Conservation (phyloP, 2,329 filamentous ascomycete species). For the Plenodomus tracheiphilus region DNA sequence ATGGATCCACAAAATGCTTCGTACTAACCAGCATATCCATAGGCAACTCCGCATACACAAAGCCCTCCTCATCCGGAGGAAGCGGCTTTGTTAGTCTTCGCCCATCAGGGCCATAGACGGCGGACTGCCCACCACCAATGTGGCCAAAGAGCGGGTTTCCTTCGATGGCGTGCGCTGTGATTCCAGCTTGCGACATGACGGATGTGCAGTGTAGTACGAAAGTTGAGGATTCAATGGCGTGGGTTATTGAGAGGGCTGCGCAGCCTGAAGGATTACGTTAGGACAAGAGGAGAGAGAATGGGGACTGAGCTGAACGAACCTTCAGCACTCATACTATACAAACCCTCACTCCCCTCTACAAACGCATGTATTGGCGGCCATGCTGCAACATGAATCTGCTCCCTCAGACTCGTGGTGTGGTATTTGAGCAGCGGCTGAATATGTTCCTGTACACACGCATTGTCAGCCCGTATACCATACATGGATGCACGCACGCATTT, state of each 20-base stretch:
- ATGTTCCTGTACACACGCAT: conserved; percentile 35
- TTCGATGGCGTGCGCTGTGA: conserved; percentile 49
- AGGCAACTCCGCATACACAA: conserved; percentile 57
- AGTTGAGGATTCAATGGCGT: conserved; percentile 59
- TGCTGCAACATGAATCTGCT: conserved; percentile 47
- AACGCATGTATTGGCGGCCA: conserved; percentile 46
- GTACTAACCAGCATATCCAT: conserved; percentile 48
- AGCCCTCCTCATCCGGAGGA: conserved; percentile 49
- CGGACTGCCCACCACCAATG: conserved; percentile 52
- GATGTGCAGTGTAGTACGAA: conserved; percentile 60
- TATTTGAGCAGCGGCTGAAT: conserved; percentile 49
- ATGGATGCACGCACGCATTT: too few species aligned
- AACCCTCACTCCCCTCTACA: conserved; percentile 32
- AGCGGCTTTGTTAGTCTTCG: conserved; percentile 48
- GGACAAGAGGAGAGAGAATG: too few species aligned
- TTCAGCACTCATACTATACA: conserved; percentile 46
- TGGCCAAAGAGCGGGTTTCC: conserved; percentile 48
- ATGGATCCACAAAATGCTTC: conserved; percentile 51
- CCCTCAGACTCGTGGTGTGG: conserved; percentile 44
- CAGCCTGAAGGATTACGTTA: conserved; percentile 3
- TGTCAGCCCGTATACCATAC: too few species aligned
- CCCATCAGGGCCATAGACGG: conserved; percentile 58
- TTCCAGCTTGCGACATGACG: conserved; percentile 52
- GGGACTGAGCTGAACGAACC: conserved; percentile 21
- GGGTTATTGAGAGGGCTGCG: conserved; percentile 53